phyloP scores from a whole-genome alignment of 495 filamentous ascomycete species.

The Penicillium robsamsonii region DNA sequence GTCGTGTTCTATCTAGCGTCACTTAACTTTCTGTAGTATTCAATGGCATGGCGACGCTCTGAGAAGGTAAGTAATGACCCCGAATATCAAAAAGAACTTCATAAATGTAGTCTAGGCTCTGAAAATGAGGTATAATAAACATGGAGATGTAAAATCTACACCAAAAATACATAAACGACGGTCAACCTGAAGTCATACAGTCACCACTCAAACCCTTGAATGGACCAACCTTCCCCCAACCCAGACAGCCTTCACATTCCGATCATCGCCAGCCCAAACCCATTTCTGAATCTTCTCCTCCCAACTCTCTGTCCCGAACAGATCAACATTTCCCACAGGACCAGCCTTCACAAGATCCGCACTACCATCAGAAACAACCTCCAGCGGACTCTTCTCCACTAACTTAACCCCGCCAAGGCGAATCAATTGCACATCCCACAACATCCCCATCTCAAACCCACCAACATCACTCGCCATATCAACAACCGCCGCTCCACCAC shows the following conservation, averaged over 20 bases:
- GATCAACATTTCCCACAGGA: slow-evolving; percentile 52
- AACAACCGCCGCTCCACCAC: slow-evolving; percentile 74
- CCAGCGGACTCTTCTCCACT: slow-evolving; percentile 10
- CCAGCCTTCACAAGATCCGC: slow-evolving; percentile 17
- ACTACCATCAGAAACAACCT: neutral
- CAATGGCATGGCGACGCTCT: no score
- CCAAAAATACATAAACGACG: neutral
- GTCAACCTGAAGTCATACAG: no score
- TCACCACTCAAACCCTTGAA: slow-evolving; percentile 24
- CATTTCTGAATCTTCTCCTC: slow-evolving; percentile 82
- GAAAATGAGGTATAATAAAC: neutral
- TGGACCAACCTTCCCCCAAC: slow-evolving; percentile 68
- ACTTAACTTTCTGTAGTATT: neutral
- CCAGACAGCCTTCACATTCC: slow-evolving; percentile 80
- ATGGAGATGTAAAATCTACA: neutral
- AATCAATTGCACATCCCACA: slow-evolving; percentile 84
- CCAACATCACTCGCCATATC: slow-evolving; percentile 68
- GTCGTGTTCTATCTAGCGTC: neutral
- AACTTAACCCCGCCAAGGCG: slow-evolving; percentile 47
- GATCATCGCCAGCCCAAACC: slow-evolving; percentile 85
- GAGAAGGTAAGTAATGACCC: neutral
- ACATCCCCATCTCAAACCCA: slow-evolving; percentile 78
- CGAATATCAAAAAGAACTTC: neutral
- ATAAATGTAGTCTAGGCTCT: neutral
- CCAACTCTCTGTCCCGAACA: slow-evolving; percentile 84